Percentiles rank a stretch among this genome's conserved stretches.
phyloP scores from a whole-genome alignment of 306 rosid species.

The Sicyos baderoa region DNA sequence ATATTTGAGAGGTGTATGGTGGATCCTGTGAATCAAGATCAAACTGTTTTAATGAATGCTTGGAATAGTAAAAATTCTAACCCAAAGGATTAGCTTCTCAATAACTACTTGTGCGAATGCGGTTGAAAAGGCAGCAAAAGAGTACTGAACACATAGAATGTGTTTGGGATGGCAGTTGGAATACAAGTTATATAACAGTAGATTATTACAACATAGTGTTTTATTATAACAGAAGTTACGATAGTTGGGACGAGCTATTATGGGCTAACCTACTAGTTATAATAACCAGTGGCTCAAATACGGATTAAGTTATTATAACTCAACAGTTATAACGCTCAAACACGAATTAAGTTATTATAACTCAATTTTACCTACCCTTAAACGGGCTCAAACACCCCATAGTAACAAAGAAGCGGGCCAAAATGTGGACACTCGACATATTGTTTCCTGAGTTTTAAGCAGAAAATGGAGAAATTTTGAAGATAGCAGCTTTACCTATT shows the following conservation, averaged over 20 bases:
- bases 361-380: no score
- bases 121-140: background rate
- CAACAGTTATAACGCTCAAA: no score
- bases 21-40: constrained; percentile 40
- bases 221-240: no score
- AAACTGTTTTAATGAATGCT: background rate
- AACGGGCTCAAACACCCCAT: no score
- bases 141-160: background rate
- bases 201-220: no score
- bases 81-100: background rate
- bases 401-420: background rate
- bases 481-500: constrained; percentile 39
- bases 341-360: no score
- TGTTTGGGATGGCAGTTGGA: no score
- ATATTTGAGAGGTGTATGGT: constrained; percentile 46
- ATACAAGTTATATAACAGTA: background rate
- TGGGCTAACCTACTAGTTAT: no score
- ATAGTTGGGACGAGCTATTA: no score
- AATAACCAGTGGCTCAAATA: no score
- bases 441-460: background rate
- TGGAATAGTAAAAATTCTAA: background rate
- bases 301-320: no score
- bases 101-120: background rate
- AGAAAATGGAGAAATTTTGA: background rate
- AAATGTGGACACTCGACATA: background rate